Conservation (phyloP, 805 yeast genomes). For the Candida parachauliodes region DNA sequence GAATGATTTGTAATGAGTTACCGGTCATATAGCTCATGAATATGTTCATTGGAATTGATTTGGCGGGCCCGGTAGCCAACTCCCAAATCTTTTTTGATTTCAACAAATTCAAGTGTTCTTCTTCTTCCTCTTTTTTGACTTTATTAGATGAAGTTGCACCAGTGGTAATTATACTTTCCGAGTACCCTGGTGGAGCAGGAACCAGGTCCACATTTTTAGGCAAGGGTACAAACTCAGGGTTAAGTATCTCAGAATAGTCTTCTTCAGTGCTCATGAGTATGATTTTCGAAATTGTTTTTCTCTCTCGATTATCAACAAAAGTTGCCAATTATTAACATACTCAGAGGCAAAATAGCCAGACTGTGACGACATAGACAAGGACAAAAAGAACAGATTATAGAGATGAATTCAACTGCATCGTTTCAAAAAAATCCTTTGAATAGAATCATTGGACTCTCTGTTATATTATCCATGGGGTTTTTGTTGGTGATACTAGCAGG, state of each 20-base stretch:
- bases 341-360: too few relatives aligned
- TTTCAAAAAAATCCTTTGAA: constrained; percentile 56
- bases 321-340: too few relatives aligned
- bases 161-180: neutral
- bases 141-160: too few relatives aligned
- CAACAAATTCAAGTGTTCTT: constrained; percentile 27
- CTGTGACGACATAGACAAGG: too few relatives aligned
- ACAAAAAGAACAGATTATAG: too few relatives aligned
- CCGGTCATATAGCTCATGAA: constrained; percentile 94
- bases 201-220: too few relatives aligned
- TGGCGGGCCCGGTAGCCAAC: constrained; percentile 76
- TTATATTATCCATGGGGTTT: constrained; percentile 84
- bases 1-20: constrained; percentile 80
- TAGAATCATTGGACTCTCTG: constrained; percentile 70
- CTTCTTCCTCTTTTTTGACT: constrained; percentile 12
- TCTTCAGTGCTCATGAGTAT: too few relatives aligned
- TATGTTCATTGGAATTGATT: constrained; percentile 81
- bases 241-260: neutral
- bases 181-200: constrained; percentile 15
- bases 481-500: constrained; percentile 84
- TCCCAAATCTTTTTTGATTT: constrained; percentile 79
- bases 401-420: constrained; percentile 20
- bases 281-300: neutral
- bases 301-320: too few relatives aligned
- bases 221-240: neutral